phyloP scores from a whole-genome alignment of 1,284 basidiomycete species.

The Paramarasmius palmivorus region DNA sequence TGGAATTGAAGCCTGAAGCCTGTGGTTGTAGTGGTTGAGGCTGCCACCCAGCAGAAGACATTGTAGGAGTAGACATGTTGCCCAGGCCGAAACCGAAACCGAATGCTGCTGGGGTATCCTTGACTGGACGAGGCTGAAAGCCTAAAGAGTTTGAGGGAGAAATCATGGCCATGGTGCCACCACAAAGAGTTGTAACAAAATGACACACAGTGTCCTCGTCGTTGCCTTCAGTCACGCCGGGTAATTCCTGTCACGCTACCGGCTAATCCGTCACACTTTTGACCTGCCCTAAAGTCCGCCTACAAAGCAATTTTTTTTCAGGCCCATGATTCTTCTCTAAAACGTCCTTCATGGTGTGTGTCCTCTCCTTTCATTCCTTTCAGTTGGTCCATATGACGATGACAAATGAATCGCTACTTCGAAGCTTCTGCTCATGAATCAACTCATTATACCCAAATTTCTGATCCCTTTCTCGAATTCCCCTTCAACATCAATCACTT shows the following conservation, averaged over 20 bases:
- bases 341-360: neutral
- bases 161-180: constrained; percentile 65
- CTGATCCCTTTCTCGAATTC: constrained; percentile 46
- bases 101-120: constrained; percentile 63
- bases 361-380: constrained; percentile 21
- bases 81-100: constrained; percentile 72
- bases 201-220: too few species aligned
- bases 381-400: constrained; percentile 59
- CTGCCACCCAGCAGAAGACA: constrained; percentile 23
- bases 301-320: constrained; percentile 26
- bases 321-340: constrained; percentile 2
- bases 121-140: constrained; percentile 61
- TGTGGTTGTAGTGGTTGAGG: constrained; percentile 34
- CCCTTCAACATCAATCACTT: constrained; percentile 13
- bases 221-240: constrained; percentile 13
- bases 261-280: constrained; percentile 11
- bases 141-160: constrained; percentile 60
- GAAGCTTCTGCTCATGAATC: constrained; percentile 71
- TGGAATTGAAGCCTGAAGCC: constrained; percentile 51
- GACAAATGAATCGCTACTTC: constrained; percentile 81
- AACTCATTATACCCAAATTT: constrained; percentile 86
- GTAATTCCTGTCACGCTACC: constrained; percentile 15
- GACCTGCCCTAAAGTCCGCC: constrained; percentile 39
- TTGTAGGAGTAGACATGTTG: constrained; percentile 36
- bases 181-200: constrained; percentile 21